phyloP scores from a whole-genome alignment of 176 grass and related monocot genomes.

The Oryza meyeriana region DNA sequence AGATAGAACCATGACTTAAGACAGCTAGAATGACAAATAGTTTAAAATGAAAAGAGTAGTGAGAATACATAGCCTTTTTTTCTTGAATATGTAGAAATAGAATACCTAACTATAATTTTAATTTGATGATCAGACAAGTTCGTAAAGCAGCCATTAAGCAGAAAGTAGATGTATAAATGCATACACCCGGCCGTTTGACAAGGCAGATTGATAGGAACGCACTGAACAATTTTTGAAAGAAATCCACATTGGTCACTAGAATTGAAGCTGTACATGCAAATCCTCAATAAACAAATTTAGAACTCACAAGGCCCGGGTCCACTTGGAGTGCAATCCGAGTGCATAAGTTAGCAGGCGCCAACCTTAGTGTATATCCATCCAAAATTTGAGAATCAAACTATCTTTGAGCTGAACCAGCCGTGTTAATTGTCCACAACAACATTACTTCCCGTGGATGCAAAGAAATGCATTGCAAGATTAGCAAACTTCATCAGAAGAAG shows the following conservation, averaged over 20 bases:
- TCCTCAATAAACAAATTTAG: background rate
- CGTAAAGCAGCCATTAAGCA: background rate
- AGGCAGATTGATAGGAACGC: background rate
- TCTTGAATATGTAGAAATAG: background rate
- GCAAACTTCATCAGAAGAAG: background rate
- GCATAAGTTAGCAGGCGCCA: background rate
- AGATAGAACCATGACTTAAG: too few species aligned
- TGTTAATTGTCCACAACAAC: constrained; percentile 1
- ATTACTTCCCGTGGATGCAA: background rate
- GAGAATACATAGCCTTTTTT: background rate
- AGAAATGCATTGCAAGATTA: background rate
- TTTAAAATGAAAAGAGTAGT: too few species aligned
- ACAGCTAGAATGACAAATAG: too few species aligned
- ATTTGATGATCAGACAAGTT: background rate
- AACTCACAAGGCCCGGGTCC: background rate
- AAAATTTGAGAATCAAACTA: constrained; percentile 8
- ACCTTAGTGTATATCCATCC: background rate
- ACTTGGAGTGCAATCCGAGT: background rate
- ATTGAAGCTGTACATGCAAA: background rate
- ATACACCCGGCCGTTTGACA: background rate
- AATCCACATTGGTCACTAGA: background rate
- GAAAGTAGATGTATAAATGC: background rate
- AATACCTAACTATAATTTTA: background rate
- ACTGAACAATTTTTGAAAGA: background rate
- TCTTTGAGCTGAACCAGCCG: constrained; percentile 3